These are phyloP conservation scores for Oryza punctata DNA, from an alignment of 176 grass and related monocot species.

Conservation along the genomic window DNA sequence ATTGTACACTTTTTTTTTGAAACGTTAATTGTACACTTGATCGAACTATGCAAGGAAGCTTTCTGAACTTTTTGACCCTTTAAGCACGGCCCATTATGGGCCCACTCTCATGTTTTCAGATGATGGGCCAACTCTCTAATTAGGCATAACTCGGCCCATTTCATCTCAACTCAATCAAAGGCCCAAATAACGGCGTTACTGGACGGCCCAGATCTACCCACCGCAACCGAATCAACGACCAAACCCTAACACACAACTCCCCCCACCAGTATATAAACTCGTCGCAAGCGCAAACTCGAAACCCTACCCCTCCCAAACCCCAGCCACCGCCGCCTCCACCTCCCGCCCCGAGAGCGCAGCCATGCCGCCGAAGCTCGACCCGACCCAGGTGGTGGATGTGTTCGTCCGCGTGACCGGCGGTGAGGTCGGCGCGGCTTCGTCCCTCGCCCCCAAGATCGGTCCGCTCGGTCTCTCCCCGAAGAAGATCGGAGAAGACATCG, in stretches of 20 bases:
- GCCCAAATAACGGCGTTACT: background rate
- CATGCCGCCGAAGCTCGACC: constrained; percentile 79
- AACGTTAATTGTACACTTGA: too few species aligned
- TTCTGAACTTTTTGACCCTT: too few species aligned
- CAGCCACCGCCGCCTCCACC: background rate
- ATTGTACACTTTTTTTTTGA: too few species aligned
- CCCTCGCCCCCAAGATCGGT: constrained; percentile 75
- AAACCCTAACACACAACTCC: background rate
- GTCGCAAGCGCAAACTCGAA: background rate
- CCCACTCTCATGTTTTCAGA: background rate
- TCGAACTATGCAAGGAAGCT: too few species aligned
- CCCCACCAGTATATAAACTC: constrained; percentile 1
- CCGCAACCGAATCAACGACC: background rate
- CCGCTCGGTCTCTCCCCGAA: constrained; percentile 79
- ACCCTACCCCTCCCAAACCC: constrained; percentile 35
- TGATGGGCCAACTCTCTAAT: background rate
- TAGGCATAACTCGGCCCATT: background rate
- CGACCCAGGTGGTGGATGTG: constrained; percentile 63
- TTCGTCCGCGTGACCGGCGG: constrained; percentile 75
- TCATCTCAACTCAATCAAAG: background rate
- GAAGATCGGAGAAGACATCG: constrained; percentile 85
- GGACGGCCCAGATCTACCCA: constrained; percentile 4
- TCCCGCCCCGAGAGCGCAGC: constrained; percentile 14
- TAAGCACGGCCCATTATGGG: background rate
- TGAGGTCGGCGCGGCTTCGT: constrained; percentile 70